These are phyloP conservation scores for Fusarium sp. DNA, from an alignment of 2,329 filamentous ascomycete species.

Conservation along the genomic window DNA sequence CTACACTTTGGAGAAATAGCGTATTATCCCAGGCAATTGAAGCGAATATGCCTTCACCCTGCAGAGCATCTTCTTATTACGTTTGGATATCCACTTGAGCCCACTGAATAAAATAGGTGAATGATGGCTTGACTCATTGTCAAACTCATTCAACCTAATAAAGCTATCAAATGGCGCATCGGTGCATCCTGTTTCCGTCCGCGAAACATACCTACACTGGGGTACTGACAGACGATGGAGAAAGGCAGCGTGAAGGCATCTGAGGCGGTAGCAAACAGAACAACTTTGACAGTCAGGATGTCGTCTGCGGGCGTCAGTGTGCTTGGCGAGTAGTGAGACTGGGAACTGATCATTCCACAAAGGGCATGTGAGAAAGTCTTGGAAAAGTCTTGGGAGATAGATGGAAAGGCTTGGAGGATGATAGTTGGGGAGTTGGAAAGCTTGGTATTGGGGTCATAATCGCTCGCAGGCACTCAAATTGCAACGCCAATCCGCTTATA, in stretches of 20 bases:
- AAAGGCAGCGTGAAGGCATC: not conserved
- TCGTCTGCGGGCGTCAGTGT: conserved; percentile 9
- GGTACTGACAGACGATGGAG: not conserved
- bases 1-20: conserved; percentile 5
- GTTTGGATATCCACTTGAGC: conserved; percentile 31
- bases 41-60: conserved; percentile 7
- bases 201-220: not conserved
- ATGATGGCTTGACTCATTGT: not conserved
- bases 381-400: conserved; percentile 22
- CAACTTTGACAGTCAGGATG: not conserved
- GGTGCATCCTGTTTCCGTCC: not conserved
- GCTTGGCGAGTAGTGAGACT: conserved; percentile 23
- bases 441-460: conserved; percentile 27
- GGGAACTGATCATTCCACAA: conserved; percentile 12
- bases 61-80: conserved; percentile 30
- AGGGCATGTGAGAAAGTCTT: conserved; percentile 28
- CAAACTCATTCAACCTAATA: not conserved
- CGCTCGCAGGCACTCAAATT: not conserved
- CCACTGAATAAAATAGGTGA: conserved; percentile 25
- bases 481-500: conserved; percentile 19
- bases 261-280: not conserved
- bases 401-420: conserved; percentile 9
- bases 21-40: not conserved
- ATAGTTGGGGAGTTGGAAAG: conserved; percentile 17
- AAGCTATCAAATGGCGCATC: not conserved